These are phyloP conservation scores for Jasminum sambac DNA, from an alignment of 257 asterid species.

Conservation along the genomic window DNA sequence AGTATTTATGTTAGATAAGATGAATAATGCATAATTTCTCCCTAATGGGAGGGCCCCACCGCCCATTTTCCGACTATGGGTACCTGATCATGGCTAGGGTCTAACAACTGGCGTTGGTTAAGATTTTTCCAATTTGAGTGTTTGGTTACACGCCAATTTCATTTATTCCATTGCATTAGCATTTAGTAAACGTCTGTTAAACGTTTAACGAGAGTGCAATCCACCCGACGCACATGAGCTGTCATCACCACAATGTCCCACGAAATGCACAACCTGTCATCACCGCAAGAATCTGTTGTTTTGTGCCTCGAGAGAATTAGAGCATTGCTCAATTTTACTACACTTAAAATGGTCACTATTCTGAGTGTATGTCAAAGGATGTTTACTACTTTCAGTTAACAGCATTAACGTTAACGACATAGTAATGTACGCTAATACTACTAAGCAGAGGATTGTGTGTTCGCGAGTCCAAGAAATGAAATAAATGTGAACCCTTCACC, in stretches of 20 bases:
- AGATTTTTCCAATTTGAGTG: conserved; percentile 1
- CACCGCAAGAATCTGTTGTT: background rate
- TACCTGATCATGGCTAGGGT: too few species aligned
- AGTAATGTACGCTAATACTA: too few species aligned
- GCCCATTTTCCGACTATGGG: too few species aligned
- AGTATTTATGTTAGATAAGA: too few species aligned
- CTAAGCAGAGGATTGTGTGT: background rate
- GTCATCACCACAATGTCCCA: background rate
- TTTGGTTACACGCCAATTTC: background rate
- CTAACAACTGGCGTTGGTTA: too few species aligned
- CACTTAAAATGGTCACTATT: too few species aligned
- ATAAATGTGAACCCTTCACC: background rate
- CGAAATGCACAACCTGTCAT: background rate
- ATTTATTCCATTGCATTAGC: conserved; percentile 15
- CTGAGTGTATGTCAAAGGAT: background rate
- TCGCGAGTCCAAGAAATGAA: background rate
- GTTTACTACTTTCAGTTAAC: background rate
- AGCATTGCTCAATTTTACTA: background rate
- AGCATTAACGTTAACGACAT: background rate
- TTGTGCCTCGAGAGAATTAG: background rate
- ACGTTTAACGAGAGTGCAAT: background rate
- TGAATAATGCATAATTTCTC: too few species aligned
- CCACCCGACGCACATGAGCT: background rate
- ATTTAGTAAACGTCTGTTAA: background rate
- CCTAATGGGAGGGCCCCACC: too few species aligned